Conservation (phyloP, 768 basidiomycete species). For the Cyathus striatus region DNA sequence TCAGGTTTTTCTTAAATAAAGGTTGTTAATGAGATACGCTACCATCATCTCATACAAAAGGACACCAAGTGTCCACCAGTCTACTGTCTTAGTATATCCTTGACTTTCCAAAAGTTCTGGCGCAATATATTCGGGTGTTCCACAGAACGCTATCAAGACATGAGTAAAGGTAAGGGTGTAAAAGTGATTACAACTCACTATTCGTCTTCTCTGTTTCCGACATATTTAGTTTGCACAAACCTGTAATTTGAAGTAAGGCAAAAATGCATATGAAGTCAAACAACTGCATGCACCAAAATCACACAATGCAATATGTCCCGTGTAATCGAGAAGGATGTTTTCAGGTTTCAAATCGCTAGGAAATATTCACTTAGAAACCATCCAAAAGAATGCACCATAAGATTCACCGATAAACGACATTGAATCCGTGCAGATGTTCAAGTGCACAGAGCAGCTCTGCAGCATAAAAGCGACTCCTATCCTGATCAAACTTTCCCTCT, state of each 20-base stretch:
- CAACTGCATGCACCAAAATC: slow-evolving; percentile 67
- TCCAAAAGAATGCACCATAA: not conserved
- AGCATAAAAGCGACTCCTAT: slow-evolving; percentile 92
- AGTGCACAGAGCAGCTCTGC: slow-evolving; percentile 94
- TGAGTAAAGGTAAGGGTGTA: slow-evolving; percentile 1
- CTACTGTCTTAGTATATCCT: slow-evolving; percentile 97
- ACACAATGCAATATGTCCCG: slow-evolving; percentile 95
- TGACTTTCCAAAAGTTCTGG: slow-evolving; percentile 95
- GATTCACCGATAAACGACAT: slow-evolving; percentile 91
- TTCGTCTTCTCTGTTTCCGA: slow-evolving; percentile 96
- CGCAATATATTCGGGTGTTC: slow-evolving; percentile 97
- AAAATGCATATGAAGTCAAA: slow-evolving; percentile 1
- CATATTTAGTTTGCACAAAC: slow-evolving; percentile 96
- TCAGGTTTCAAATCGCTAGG: slow-evolving; percentile 92
- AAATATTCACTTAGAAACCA: slow-evolving; percentile 1
- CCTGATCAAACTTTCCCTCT: slow-evolving; percentile 94
- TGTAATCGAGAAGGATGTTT: slow-evolving; percentile 96
- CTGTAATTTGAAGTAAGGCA: slow-evolving; percentile 23
- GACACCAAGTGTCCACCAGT: slow-evolving; percentile 99
- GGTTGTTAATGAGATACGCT: slow-evolving; percentile 9
- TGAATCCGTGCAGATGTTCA: slow-evolving; percentile 95
- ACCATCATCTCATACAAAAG: slow-evolving; percentile 97
- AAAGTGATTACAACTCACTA: slow-evolving; percentile 52
- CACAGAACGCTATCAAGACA: slow-evolving; percentile 83
- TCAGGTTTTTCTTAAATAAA: not conserved